Evolutionary conservation across 1,284 basidiomycete genomes (phyloP).

Genomic region (Mycosarcoma mackinlayi): DNA sequence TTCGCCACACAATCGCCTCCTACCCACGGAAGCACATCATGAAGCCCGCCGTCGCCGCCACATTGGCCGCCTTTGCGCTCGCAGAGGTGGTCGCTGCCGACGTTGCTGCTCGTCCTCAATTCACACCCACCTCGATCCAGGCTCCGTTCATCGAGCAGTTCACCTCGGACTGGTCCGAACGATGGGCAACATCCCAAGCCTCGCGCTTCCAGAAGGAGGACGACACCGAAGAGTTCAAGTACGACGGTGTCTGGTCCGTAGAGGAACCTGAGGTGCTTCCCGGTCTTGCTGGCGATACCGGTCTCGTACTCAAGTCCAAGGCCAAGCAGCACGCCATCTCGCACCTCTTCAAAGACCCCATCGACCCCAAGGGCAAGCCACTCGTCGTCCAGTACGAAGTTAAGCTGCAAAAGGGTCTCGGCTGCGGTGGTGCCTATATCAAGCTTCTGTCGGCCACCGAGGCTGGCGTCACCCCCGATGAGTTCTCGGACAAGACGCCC

Average conservation of each 20-base stretch:
- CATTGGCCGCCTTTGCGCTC: conserved; percentile 43
- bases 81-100: conserved; percentile 41
- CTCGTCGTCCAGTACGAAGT: conserved; percentile 95
- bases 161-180: conserved; percentile 85
- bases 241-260: conserved; percentile 96
- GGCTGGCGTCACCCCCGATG: conserved; percentile 62
- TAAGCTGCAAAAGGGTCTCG: conserved; percentile 98
- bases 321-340: conserved; percentile 97
- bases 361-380: conserved; percentile 87
- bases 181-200: conserved; percentile 95
- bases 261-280: conserved; percentile 84
- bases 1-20: no score
- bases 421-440: conserved; percentile 98
- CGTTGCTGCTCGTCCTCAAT: conserved; percentile 37
- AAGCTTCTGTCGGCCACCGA: conserved; percentile 80
- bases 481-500: conserved; percentile 67
- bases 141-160: conserved; percentile 99
- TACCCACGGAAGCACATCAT: conserved; percentile 12
- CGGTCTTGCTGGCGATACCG: conserved; percentile 69
- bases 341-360: conserved; percentile 81
- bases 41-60: conserved; percentile 45
- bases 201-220: conserved; percentile 77
- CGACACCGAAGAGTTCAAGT: conserved; percentile 76
- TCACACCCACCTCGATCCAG: conserved; percentile 81
- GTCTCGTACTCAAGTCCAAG: conserved; percentile 75